phyloP scores from a whole-genome alignment of 2,329 filamentous ascomycete genomes.

The Thielaviopsis euricoi region DNA sequence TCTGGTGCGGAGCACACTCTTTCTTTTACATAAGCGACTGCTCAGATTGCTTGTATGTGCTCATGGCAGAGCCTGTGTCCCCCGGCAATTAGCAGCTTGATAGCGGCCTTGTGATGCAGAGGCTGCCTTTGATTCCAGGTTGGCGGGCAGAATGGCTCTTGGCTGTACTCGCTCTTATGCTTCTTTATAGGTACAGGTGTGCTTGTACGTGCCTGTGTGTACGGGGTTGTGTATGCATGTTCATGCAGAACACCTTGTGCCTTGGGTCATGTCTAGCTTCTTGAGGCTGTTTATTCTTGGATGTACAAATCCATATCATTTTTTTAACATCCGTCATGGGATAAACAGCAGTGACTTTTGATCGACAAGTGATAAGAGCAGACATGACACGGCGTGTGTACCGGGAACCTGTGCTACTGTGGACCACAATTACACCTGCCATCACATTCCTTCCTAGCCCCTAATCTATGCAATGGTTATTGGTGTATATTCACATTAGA shows the following conservation, averaged over 20 bases:
- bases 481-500: not conserved
- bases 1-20: not conserved
- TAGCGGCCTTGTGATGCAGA: not conserved
- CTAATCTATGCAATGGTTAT: not conserved
- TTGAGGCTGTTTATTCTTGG: not conserved
- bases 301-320: not conserved
- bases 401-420: not conserved
- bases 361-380: not conserved
- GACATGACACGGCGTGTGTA: not conserved
- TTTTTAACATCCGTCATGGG: not conserved
- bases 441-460: not conserved
- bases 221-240: not conserved
- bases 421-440: not conserved
- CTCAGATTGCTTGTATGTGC: not conserved
- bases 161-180: not conserved
- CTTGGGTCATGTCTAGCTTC: not conserved
- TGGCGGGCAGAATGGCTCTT: not conserved
- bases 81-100: not conserved
- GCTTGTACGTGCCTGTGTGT: not conserved
- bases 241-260: not conserved
- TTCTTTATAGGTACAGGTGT: not conserved
- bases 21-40: not conserved
- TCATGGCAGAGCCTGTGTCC: not conserved
- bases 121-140: not conserved
- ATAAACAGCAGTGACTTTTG: not conserved